Conservation (phyloP, 169 alveolate genomes). For the Miamiensis avidus region DNA sequence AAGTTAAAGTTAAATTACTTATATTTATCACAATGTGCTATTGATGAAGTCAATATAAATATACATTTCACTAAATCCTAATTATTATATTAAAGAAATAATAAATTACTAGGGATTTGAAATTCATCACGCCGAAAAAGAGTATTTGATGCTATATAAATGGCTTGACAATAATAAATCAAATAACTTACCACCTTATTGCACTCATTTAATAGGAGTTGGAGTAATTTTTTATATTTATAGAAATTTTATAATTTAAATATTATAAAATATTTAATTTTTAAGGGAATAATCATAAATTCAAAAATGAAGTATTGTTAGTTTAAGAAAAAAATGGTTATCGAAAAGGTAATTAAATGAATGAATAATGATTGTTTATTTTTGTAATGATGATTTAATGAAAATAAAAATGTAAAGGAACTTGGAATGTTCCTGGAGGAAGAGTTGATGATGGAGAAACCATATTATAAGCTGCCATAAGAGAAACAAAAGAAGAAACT, state of each 20-base stretch:
- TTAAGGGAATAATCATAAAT: no score
- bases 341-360: no score
- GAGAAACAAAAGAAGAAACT: slow-evolving; percentile 39
- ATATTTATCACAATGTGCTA: no score
- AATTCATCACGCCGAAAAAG: slow-evolving; percentile 9
- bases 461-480: slow-evolving; percentile 26
- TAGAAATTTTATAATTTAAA: no score
- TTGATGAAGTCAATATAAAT: no score
- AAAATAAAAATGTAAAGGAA: no score
- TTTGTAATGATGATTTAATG: no score
- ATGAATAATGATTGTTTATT: no score
- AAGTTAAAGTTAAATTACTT: no score
- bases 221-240: slow-evolving; percentile 2
- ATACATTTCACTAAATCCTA: no score
- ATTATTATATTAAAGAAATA: no score
- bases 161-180: slow-evolving; percentile 1
- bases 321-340: slow-evolving; percentile 7
- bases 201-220: not conserved
- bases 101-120: slow-evolving; percentile 5
- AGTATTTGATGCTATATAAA: slow-evolving; percentile 3
- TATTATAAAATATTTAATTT: no score
- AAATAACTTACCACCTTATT: not conserved
- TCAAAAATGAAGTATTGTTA: not conserved
- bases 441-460: slow-evolving; percentile 43
- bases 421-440: slow-evolving; percentile 52